Conservation (phyloP, 2,329 filamentous ascomycete genomes). For the Fusarium sp. region DNA sequence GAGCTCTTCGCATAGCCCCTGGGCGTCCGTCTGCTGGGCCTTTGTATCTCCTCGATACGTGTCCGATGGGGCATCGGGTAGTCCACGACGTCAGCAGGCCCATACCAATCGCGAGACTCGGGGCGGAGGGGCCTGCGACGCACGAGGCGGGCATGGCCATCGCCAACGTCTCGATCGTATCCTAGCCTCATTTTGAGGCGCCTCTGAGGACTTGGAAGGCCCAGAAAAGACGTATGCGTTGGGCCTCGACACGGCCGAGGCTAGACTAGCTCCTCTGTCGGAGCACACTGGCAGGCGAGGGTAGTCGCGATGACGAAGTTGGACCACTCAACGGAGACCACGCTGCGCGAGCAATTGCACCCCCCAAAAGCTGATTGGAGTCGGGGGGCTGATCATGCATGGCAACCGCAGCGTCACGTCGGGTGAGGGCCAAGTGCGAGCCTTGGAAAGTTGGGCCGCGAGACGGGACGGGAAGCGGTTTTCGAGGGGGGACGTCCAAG, state of each 20-base stretch:
- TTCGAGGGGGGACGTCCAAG: conserved; percentile 9
- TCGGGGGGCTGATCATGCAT: conserved; percentile 46
- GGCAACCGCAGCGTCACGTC: conserved; percentile 46
- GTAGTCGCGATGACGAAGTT: conserved; percentile 35
- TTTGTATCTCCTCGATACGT: conserved; percentile 48
- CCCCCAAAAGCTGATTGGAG: conserved; percentile 45
- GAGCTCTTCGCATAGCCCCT: conserved; percentile 39
- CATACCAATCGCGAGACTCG: conserved; percentile 44
- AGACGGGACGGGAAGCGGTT: conserved; percentile 20
- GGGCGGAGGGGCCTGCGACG: conserved; percentile 44
- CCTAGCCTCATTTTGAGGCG: conserved; percentile 48
- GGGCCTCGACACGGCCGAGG: conserved; percentile 42
- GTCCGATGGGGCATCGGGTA: conserved; percentile 46
- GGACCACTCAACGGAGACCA: conserved; percentile 46
- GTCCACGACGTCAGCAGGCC: conserved; percentile 41
- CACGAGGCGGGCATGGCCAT: conserved; percentile 43
- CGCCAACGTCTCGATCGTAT: conserved; percentile 46
- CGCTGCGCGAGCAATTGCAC: conserved; percentile 44
- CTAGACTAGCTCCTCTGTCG: conserved; percentile 34
- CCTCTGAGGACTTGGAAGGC: conserved; percentile 34
- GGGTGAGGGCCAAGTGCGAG: conserved; percentile 40
- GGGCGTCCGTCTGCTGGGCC: conserved; percentile 46
- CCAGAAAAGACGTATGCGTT: conserved; percentile 32
- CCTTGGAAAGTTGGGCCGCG: conserved; percentile 45
- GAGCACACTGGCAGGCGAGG: conserved; percentile 32